Percentiles rank a stretch among this genome's conserved stretches.
Conservation (phyloP, 257 asterid species). For the Vinca minor region DNA sequence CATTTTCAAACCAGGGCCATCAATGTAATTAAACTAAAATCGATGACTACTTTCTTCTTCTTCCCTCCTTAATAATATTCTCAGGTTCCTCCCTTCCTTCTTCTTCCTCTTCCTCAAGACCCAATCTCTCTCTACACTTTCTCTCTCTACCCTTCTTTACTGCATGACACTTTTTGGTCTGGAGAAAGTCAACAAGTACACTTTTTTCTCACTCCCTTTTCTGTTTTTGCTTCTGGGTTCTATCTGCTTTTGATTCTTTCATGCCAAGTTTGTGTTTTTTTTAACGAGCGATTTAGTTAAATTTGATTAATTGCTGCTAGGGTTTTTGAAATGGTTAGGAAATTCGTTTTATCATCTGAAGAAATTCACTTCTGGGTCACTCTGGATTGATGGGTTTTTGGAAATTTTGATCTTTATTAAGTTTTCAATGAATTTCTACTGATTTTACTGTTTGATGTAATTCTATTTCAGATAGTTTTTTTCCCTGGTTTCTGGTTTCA, state of each 20-base stretch:
- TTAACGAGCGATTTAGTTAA: slow-evolving; percentile 1
- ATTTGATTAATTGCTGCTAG: slow-evolving; percentile 2
- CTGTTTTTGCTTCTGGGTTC: neutral
- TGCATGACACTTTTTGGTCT: neutral
- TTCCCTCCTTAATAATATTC: neutral
- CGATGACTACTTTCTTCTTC: neutral
- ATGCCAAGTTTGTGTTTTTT: slow-evolving; percentile 7
- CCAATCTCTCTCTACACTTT: neutral
- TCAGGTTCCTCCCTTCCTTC: neutral
- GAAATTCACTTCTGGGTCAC: neutral
- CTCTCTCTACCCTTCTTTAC: neutral
- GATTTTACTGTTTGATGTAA: neutral
- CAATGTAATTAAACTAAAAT: slow-evolving; percentile 15
- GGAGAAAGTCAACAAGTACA: slow-evolving; percentile 7
- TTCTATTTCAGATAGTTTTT: neutral
- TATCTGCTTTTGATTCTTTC: neutral
- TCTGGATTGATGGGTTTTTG: neutral
- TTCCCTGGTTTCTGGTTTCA: no score
- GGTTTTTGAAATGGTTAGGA: slow-evolving; percentile 5
- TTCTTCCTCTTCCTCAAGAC: neutral
- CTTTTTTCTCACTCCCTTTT: neutral
- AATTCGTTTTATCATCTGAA: neutral
- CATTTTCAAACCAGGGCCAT: neutral
- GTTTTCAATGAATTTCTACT: neutral
- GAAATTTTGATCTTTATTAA: neutral